Evolutionary conservation across 2,329 filamentous ascomycete species (phyloP), one percentile per base, ranked within the genome.

Genomic region (Escovopsis sp.): DNA sequence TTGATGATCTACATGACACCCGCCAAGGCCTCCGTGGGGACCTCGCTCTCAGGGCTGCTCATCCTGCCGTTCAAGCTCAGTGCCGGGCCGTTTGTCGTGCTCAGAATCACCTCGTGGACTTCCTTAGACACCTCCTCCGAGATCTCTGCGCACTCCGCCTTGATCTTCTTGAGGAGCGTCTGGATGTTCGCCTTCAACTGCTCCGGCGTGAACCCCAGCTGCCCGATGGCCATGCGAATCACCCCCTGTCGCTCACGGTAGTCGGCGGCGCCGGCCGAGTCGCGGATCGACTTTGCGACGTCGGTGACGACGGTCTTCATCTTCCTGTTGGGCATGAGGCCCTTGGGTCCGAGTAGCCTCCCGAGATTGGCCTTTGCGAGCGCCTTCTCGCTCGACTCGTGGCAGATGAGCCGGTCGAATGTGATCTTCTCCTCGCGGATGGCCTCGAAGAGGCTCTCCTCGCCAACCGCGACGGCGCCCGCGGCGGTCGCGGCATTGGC

Each of bases 311-410:
- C 83, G 1, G 91, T 96, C 49, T 86, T 87, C 47, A 77, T 77
- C 70, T 94, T 94, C 45, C 74, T 66, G 58, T 76, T 93, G 6
- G 91, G 91, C 91, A 98, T 96, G 55, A 98, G 63, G 3, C 88
- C 88, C 61, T 76, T 80, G 37, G 93, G 91, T 54, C 91, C 91
- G 15, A 98, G 69, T 35, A 94, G 72, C 49, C 81, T 74, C 48
- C 83, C 89, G 48, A 98, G 61, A 1, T 74, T 76, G 31, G 87
- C 81, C 67, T 91, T 88, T 58, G 81, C 82, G 54, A 98, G 67
- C 43, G 83, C 86, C 40, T 74, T 71, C 51, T 91, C 69, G 51
- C 80, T 87, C 51, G 84, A 77, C 39, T 72, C 70, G 61, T 95
- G 88, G 64, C 86, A 94, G 51, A 98, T 77, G 47, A 87, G 82